Evolutionary conservation across 257 asterid genomes (phyloP), one percentile per base, ranked within the genome.

Genomic region (Lycium barbarum): DNA sequence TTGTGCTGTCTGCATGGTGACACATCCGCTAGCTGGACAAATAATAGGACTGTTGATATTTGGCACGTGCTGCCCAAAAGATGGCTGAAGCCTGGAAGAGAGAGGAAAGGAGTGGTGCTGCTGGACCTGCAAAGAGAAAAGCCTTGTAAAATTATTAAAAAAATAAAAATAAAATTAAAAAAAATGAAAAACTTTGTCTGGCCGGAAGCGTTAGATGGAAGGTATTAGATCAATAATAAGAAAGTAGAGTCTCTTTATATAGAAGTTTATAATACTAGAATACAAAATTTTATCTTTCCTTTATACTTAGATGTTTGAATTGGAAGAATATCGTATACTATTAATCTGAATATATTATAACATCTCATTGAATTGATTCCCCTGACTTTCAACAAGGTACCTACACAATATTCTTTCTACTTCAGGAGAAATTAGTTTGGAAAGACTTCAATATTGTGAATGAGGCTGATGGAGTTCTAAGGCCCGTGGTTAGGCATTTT

Each of bases 371-470:
- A 47, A 47, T 73, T 6, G 26, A 26, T 73, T 76, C 63, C 40
- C 59, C 22, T 15, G 47, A 76, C 43, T 51, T 76, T 76, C 26
- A 35, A 26, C 62, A 53, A 26, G 65, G 26, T 22, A 3, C 82
- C 59, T 51, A 53, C 9, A 14, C 82, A 53, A 51, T 76, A 8
- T 76, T 76, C 53, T 15, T 47, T 65, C 40, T 74, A 49, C 68
- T 80, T 43, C 93, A 94, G 99, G 98, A 89, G 73, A 89, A 82
- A 83, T 85, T 93, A 84, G 97, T 88, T 43, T 6, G 83, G 90
- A 85, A 91, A 87, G 90, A 93, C 86, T 93, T 95, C 84, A 84
- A 92, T 87, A 93, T 95, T 72, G 97, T 92, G 88, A 86, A 87
- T 14, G 97, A 89, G 88, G 98, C 97, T 67, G 82, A 54, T 65